These are phyloP conservation scores for Pseudotsuga menziesii DNA, from an alignment of 75 land plant species.

Conservation along the genomic window DNA sequence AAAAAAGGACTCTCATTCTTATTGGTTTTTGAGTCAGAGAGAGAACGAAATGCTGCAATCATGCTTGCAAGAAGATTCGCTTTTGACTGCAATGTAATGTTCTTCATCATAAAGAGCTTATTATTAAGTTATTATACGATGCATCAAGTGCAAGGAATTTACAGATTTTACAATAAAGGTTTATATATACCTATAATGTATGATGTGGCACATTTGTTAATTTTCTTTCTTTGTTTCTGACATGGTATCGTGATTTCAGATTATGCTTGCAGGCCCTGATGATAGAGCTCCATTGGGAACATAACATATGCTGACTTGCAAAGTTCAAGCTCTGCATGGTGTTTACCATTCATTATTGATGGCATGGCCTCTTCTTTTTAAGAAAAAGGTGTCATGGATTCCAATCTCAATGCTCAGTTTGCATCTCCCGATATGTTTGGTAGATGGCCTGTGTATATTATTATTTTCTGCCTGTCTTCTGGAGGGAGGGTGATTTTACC, in stretches of 20 bases:
- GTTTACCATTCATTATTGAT: background rate
- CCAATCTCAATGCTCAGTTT: background rate
- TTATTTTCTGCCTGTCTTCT: background rate
- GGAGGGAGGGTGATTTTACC: background rate
- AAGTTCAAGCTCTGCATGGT: background rate
- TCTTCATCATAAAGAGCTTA: background rate
- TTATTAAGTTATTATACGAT: background rate
- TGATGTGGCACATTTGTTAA: background rate
- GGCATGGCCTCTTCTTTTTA: background rate
- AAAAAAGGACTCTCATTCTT: constrained; percentile 68
- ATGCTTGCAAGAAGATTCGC: constrained; percentile 89
- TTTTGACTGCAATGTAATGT: constrained; percentile 78
- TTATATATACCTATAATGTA: background rate
- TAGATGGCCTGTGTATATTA: background rate
- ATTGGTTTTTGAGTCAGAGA: constrained; percentile 79
- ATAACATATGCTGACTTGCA: background rate
- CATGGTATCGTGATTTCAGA: constrained; percentile 29
- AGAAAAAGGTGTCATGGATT: background rate
- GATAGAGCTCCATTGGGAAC: constrained; percentile 45
- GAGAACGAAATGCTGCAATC: constrained; percentile 95
- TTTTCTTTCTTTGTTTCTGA: constrained; percentile 1
- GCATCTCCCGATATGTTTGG: background rate
- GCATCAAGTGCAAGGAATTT: background rate
- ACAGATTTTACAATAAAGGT: background rate
- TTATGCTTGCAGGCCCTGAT: constrained; percentile 72